Evolutionary conservation across 768 basidiomycete genomes (phyloP), one percentile per base, ranked within the genome.

Genomic region (Xerocomus brunneocitrinus): DNA sequence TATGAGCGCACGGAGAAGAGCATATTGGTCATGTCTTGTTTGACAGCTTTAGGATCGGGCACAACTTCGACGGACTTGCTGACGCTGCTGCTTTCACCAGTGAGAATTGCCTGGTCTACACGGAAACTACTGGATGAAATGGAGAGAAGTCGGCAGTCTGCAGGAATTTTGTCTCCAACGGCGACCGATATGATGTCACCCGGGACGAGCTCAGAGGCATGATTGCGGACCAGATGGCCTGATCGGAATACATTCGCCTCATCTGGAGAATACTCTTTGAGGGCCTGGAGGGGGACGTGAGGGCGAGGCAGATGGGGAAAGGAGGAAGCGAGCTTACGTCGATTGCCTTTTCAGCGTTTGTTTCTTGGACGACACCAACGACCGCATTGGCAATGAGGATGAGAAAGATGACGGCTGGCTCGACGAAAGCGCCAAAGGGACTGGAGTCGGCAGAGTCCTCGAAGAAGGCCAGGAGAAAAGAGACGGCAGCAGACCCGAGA

Each of bases 1-100:
- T 22, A n/a, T 36, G 22, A 38, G 9, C 53, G 70, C n/a, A 92
- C 92, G 8, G 91, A 86, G 72, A 98, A 98, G 10, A 98, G 74
- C 73, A 97, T 97, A 71, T 98, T 98, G 53, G 80, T 85, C 95
- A 95, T 95, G 63, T 99, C 95, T 71, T 98, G 95, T 72, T 95
- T 97, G 54, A 98, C 95, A 7, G 95, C 95, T 59, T 76, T 80
- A 34, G 62, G 45, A 63, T 98, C 95, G 9, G 74, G 59, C 43
- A 99, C 85, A 30, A 78, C 72, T 8, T 81, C 82, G 6, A 80
- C 66, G 19, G 75, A 81, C 74, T 99, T 99, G 75, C 83, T 82
- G 39, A 98, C 95, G 58, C 90, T 92, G 54, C 77, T 78, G 61
- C 89, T 91, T 73, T 99, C 95, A 25, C 95, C 95, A 2, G 95